These are phyloP conservation scores for Cicer judaicum DNA, from an alignment of 306 rosid species.

Conservation along the genomic window DNA sequence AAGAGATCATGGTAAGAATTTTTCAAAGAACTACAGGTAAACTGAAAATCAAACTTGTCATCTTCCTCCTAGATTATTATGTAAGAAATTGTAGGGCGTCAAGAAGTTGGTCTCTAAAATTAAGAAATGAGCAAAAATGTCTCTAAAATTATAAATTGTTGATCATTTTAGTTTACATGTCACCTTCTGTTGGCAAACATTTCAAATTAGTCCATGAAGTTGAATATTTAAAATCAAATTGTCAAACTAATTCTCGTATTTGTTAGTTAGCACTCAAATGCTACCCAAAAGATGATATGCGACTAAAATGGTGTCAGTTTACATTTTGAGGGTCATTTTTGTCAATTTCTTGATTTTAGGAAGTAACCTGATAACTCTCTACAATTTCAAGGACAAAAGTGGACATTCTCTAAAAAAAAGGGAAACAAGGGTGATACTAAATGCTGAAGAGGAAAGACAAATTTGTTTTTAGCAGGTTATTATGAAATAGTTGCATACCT, in stretches of 20 bases:
- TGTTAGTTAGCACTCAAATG: not conserved
- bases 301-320: not conserved
- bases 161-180: not conserved
- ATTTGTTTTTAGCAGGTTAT: not conserved
- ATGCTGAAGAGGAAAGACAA: conserved; percentile 29
- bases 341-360: not conserved
- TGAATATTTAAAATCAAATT: not conserved
- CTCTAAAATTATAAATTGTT: not conserved
- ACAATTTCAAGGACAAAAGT: not conserved
- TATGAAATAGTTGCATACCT: conserved; percentile 53
- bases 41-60: conserved; percentile 1
- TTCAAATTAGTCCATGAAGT: not conserved
- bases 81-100: not conserved
- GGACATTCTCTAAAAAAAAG: not conserved
- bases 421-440: conserved; percentile 4
- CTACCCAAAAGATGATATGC: too few species aligned
- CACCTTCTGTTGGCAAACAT: not conserved
- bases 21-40: conserved; percentile 2
- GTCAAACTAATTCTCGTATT: not conserved
- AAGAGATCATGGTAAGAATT: conserved; percentile 12
- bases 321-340: not conserved
- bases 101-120: not conserved
- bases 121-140: not conserved
- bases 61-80: conserved; percentile 33
- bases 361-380: too few species aligned